These are phyloP conservation scores for Sclerotinia sclerotiorum DNA, from an alignment of 2,329 filamentous ascomycete genomes.

Conservation along the genomic window DNA sequence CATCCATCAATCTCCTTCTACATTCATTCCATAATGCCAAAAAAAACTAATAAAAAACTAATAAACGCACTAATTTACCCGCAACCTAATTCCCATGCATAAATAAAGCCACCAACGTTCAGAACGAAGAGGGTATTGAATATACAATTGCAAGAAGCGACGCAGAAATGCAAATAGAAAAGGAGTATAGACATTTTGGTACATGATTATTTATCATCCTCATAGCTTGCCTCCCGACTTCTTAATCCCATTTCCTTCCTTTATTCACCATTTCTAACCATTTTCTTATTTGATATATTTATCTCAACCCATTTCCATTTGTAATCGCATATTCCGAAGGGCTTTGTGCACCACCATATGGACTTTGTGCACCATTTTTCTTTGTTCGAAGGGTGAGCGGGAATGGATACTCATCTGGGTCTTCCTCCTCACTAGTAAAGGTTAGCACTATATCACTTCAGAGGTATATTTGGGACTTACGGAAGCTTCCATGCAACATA, in stretches of 20 bases:
- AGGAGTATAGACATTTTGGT: constrained; percentile 27
- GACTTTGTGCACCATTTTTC: constrained; percentile 38
- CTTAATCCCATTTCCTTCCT: constrained; percentile 14
- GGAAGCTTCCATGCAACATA: constrained; percentile 98
- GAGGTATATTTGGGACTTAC: constrained; percentile 58
- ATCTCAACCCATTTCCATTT: constrained; percentile 34
- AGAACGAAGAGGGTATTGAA: constrained; percentile 12
- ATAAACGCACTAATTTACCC: background rate
- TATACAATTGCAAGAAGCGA: constrained; percentile 10
- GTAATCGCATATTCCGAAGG: constrained; percentile 35
- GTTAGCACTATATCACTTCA: constrained; percentile 26
- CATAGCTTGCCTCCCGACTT: background rate
- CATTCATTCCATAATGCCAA: background rate
- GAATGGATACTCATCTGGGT: constrained; percentile 75
- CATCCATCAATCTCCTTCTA: background rate
- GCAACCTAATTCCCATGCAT: constrained; percentile 12
- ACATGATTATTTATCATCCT: constrained; percentile 28
- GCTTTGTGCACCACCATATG: constrained; percentile 37
- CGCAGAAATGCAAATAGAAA: constrained; percentile 21
- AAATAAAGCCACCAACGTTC: constrained; percentile 17
- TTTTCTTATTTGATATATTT: constrained; percentile 10
- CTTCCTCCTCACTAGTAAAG: constrained; percentile 77
- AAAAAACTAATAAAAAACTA: background rate
- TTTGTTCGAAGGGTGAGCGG: constrained; percentile 63
- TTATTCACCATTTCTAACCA: background rate